Base-by-base conservation (phyloP, 2,329 filamentous ascomycete genomes). In the Colletotrichum salicis region DNA sequence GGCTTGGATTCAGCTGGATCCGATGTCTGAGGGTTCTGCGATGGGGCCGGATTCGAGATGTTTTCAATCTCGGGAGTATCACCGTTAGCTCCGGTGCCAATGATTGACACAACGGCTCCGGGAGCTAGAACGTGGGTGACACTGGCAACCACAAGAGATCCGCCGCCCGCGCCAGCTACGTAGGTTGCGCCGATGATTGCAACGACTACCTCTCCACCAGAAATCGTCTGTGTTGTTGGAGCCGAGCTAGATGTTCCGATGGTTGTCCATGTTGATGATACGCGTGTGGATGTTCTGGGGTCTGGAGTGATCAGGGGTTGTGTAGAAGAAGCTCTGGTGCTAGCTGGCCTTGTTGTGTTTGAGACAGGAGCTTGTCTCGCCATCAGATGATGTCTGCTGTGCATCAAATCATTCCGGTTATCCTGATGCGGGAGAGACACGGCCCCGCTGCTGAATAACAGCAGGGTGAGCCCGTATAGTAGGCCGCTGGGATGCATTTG, bases 41-140 rank as follows among this genome's bases (percentile, higher is more conserved):
- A 33, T 5, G 19, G 54, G 7, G 37, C 27, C 3, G 60, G 60
- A 29, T 31, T 51, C 27, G 65, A 63, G 37, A 58, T 22, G 4
- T 41, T 68, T 29, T 68, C 35, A n/a, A 68, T 58, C 35, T 68
- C 65, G 2, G 67, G 61, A n/a, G 55, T 54, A 29, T 64, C 55
- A 0, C 31, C 60, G 10, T 64, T 64, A 3, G 59, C 11, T 11
- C 55, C 60, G 3, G 60, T 54, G 15, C 24, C 58, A 3, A 27
- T 58, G n/a, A 68, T 63, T 8, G 52, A 22, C 29, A 68, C 65
- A 29, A 63, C 22, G 52, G 58, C 41, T 8, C 65, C 65, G 3
- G 65, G 58, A 29, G 65, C 51, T n/a, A 68, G 22, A 1, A 58
- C n/a, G 37, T 63, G 35, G 8, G 29, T 12, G 6, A 27, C 35